A percentile compares a stretch with the other conserved stretches of the same genome.
These are phyloP conservation scores for Sporothrix brunneoviolacea DNA, from an alignment of 2,329 filamentous ascomycete genomes.

Conservation along the genomic window DNA sequence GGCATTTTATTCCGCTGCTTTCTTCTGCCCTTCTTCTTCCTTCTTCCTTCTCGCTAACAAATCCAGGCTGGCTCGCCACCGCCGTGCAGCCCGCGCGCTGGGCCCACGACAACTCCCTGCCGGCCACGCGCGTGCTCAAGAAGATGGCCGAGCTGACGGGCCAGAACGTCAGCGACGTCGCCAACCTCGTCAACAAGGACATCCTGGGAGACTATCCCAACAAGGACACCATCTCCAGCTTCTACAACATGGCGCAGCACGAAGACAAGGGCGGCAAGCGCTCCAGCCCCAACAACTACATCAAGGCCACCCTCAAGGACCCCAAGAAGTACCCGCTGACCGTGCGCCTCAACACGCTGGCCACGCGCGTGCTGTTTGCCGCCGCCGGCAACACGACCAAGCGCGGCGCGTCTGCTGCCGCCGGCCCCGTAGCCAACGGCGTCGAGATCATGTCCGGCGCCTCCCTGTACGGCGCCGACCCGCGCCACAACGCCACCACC, in stretches of 20 bases:
- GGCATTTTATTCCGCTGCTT: too few species aligned
- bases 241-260: constrained; percentile 17
- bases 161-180: constrained; percentile 26
- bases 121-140: constrained; percentile 36
- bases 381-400: constrained; percentile 7
- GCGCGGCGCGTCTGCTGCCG: constrained; percentile 23
- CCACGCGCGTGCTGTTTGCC: constrained; percentile 26
- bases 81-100: constrained; percentile 12
- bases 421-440: constrained; percentile 26
- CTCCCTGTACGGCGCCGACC: constrained; percentile 32
- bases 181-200: constrained; percentile 16
- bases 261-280: constrained; percentile 32
- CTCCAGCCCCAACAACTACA: constrained; percentile 48
- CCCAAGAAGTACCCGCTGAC: constrained; percentile 35
- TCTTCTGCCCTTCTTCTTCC: neutral
- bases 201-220: constrained; percentile 14
- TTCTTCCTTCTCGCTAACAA: neutral
- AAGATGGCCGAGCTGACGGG: constrained; percentile 44
- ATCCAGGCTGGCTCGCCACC: constrained; percentile 38
- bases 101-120: constrained; percentile 2
- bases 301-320: constrained; percentile 30
- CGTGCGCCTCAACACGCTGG: constrained; percentile 26
- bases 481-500: constrained; percentile 22
- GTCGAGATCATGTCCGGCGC: constrained; percentile 29
- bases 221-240: constrained; percentile 12